These are phyloP conservation scores for Diaporthe sp. DNA, from an alignment of 2,329 filamentous ascomycete species.

Conservation along the genomic window DNA sequence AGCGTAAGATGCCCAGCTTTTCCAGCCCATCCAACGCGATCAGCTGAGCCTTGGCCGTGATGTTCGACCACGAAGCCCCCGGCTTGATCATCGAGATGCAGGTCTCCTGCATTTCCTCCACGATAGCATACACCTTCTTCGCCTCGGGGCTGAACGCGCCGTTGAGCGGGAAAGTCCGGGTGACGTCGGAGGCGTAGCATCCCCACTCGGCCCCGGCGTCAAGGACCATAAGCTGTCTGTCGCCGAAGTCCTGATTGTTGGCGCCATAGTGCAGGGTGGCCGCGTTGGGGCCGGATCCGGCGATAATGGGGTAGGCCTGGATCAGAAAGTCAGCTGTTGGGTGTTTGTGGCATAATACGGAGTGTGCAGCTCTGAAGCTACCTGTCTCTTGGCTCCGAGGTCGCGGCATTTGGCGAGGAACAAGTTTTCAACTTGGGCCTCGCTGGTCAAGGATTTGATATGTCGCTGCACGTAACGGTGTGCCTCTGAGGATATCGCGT, in stretches of 20 bases:
- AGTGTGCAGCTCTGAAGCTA: background rate
- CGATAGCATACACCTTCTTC: conserved; percentile 81
- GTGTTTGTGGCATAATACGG: background rate
- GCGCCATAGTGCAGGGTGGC: conserved; percentile 88
- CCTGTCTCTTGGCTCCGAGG: conserved; percentile 78
- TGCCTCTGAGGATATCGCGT: conserved; percentile 81
- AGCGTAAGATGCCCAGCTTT: conserved; percentile 77
- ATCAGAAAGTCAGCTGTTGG: background rate
- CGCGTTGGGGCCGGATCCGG: conserved; percentile 85
- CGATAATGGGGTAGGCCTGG: conserved; percentile 86
- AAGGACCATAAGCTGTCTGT: conserved; percentile 82
- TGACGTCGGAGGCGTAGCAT: conserved; percentile 91
- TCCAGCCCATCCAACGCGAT: conserved; percentile 81
- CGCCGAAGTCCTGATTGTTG: conserved; percentile 80
- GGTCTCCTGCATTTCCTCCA: conserved; percentile 83
- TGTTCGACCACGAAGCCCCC: conserved; percentile 77
- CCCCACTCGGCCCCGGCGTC: conserved; percentile 91
- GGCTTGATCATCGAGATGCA: conserved; percentile 79
- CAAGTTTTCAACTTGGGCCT: conserved; percentile 85
- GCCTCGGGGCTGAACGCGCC: conserved; percentile 78
- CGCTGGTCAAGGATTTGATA: conserved; percentile 76
- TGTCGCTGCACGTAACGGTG: conserved; percentile 80
- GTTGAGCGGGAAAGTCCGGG: conserved; percentile 85
- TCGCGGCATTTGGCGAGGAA: conserved; percentile 82
- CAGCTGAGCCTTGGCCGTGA: conserved; percentile 80